A percentile compares a stretch with the other conserved stretches of the same genome.
Conservation (phyloP, 2,329 filamentous ascomycete genomes). For the Hymenoscyphus scutula region DNA sequence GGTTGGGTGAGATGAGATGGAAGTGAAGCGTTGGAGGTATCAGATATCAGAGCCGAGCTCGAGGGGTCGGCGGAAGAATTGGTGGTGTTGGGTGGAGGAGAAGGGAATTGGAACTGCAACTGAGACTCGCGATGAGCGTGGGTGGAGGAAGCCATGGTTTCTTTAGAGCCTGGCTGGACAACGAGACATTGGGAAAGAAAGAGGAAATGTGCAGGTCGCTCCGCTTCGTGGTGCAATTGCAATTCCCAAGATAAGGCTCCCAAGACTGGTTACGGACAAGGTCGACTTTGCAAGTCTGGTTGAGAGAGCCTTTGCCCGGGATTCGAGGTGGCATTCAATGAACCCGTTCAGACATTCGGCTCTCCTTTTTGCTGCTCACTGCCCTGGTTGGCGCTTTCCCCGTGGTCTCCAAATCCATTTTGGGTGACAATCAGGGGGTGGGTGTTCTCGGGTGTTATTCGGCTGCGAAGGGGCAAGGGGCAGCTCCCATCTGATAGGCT, state of each 20-base stretch:
- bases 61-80: slow-evolving; percentile 20
- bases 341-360: background rate
- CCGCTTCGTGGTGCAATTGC: background rate
- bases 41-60: slow-evolving; percentile 27
- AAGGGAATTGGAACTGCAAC: background rate
- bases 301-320: background rate
- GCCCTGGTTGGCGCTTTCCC: background rate
- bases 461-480: background rate
- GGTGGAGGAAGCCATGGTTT: slow-evolving; percentile 29
- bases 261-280: slow-evolving; percentile 8
- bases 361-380: background rate
- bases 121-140: slow-evolving; percentile 4
- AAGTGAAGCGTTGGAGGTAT: slow-evolving; percentile 34
- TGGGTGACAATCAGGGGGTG: background rate
- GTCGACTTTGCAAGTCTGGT: background rate
- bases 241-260: background rate
- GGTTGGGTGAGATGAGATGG: slow-evolving; percentile 29
- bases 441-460: too few species aligned
- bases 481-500: background rate
- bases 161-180: slow-evolving; percentile 17
- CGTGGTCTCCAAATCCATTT: background rate
- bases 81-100: slow-evolving; percentile 2
- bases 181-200: slow-evolving; percentile 27
- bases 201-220: slow-evolving; percentile 28
- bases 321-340: background rate